A percentile compares a stretch with the other conserved stretches of the same genome.
phyloP scores from a whole-genome alignment of 192 early-diverging fungal genomes.

The Anaeromyces robustus region DNA sequence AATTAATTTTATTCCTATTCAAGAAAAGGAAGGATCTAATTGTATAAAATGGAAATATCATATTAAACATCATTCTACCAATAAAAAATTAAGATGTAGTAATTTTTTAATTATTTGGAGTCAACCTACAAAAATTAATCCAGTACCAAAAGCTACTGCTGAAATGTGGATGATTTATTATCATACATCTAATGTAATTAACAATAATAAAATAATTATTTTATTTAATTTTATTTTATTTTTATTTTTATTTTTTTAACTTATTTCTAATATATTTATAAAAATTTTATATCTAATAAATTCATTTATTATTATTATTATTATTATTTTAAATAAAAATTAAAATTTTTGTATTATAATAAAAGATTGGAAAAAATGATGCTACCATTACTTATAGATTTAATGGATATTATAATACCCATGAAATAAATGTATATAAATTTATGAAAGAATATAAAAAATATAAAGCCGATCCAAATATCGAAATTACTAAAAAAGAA shows the following conservation, averaged over 20 bases:
- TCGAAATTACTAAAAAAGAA: neutral
- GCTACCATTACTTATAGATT: neutral
- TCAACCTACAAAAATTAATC: neutral
- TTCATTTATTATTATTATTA: neutral
- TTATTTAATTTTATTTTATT: neutral
- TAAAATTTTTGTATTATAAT: no score
- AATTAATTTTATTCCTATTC: neutral
- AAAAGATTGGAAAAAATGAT: neutral
- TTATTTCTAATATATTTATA: no score
- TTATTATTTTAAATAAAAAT: neutral
- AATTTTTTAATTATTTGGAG: neutral
- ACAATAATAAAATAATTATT: neutral
- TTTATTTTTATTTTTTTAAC: neutral
- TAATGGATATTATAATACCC: neutral
- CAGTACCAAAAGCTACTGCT: neutral
- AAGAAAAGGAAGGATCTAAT: neutral
- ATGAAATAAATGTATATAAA: neutral
- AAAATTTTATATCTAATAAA: neutral
- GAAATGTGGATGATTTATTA: neutral
- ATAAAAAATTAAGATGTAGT: neutral
- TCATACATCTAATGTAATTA: neutral
- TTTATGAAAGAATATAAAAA: neutral
- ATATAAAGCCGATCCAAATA: neutral
- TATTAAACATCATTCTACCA: neutral
- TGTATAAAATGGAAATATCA: neutral